A percentile compares a stretch with the other conserved stretches of the same genome.
phyloP scores from a whole-genome alignment of 2,329 filamentous ascomycete genomes.

The Aspergillus novoparasiticus region DNA sequence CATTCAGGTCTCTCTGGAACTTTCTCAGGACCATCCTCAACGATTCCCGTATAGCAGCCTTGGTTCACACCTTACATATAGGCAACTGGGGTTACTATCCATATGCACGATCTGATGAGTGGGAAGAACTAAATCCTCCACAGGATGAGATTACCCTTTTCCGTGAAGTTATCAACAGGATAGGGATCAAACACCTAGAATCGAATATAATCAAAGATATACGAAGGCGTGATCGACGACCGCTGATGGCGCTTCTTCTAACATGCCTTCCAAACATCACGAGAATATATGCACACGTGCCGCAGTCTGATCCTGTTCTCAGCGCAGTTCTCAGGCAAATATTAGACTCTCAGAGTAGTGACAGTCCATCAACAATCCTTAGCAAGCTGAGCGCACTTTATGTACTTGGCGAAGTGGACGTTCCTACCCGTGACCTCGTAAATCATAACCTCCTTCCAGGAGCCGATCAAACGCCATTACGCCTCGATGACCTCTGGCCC shows the following conservation, averaged over 20 bases:
- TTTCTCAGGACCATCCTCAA: constrained; percentile 4
- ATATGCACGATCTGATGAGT: background rate
- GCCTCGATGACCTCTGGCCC: constrained; percentile 6
- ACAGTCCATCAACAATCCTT: background rate
- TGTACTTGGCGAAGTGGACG: background rate
- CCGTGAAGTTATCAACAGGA: background rate
- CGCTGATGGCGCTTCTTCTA: constrained; percentile 14
- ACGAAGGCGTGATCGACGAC: constrained; percentile 5
- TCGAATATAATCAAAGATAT: constrained; percentile 4
- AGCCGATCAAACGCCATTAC: background rate
- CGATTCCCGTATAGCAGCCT: background rate
- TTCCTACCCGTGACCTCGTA: background rate
- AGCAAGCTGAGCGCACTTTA: background rate
- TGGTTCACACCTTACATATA: constrained; percentile 8
- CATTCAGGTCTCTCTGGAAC: constrained; percentile 8
- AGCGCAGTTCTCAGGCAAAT: background rate
- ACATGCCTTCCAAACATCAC: constrained; percentile 1
- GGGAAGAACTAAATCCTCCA: background rate
- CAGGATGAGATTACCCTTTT: constrained; percentile 1
- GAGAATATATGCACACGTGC: constrained; percentile 9
- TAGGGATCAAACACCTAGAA: background rate
- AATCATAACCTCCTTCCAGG: background rate
- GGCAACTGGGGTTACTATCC: constrained; percentile 10
- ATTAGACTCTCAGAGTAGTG: background rate
- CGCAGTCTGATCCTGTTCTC: constrained; percentile 4